These are phyloP conservation scores for Blastobotrys persicus DNA, from an alignment of 1,139 yeast genomes.

Conservation along the genomic window DNA sequence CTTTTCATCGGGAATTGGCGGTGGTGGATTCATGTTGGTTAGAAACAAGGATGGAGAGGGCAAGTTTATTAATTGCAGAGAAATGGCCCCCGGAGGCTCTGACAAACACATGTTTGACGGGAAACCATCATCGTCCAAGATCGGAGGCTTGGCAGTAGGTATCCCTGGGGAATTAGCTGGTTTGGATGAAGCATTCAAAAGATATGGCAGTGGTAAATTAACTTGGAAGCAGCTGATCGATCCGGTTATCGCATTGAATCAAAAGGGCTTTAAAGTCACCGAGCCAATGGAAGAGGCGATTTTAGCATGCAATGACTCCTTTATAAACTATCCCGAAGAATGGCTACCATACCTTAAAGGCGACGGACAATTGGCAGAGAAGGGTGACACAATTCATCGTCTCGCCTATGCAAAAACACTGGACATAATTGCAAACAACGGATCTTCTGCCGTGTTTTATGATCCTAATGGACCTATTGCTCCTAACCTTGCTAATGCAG, in stretches of 20 bases:
- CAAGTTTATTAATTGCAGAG: constrained; percentile 80
- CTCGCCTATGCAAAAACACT: constrained; percentile 65
- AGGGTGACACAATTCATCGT: constrained; percentile 62
- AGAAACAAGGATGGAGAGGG: constrained; percentile 46
- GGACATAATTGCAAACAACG: constrained; percentile 65
- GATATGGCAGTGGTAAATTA: constrained; percentile 69
- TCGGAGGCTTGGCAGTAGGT: constrained; percentile 84
- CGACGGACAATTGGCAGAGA: constrained; percentile 38
- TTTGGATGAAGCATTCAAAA: constrained; percentile 54
- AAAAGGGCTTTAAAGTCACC: constrained; percentile 63
- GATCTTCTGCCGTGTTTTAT: constrained; percentile 73
- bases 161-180: constrained; percentile 92
- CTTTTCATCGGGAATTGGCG: constrained; percentile 89
- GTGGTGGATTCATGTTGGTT: constrained; percentile 77
- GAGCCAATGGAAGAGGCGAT: constrained; percentile 47
- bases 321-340: constrained; percentile 21
- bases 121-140: constrained; percentile 49
- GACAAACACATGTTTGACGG: constrained; percentile 62
- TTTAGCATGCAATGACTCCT: constrained; percentile 15
- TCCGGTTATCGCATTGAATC: constrained; percentile 71
- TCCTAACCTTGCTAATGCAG: constrained; percentile 47
- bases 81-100: constrained; percentile 71
- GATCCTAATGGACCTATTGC: constrained; percentile 81
- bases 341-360: constrained; percentile 39
- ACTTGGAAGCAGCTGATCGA: constrained; percentile 67